Conservation (phyloP, 2,329 filamentous ascomycete species). For the Tympanopsis confertula region DNA sequence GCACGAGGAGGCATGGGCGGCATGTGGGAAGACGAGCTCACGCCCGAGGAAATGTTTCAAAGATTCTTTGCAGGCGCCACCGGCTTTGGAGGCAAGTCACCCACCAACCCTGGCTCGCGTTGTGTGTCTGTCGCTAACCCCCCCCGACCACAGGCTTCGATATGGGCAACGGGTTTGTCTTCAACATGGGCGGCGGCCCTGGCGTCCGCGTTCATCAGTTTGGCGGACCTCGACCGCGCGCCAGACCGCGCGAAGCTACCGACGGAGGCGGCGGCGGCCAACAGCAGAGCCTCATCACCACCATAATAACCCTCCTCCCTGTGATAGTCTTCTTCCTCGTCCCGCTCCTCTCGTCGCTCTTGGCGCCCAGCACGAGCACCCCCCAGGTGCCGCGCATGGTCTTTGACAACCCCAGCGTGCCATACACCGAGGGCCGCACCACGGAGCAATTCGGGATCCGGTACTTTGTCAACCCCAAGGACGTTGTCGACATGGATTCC, state of each 20-base stretch:
- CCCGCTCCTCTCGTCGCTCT: conserved; percentile 70
- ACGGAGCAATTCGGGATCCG: conserved; percentile 62
- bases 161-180: conserved; percentile 77
- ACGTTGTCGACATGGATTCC: conserved; percentile 59
- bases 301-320: conserved; percentile 68
- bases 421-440: conserved; percentile 62
- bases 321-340: conserved; percentile 82
- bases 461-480: conserved; percentile 75
- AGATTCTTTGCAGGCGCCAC: conserved; percentile 79
- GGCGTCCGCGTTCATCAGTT: conserved; percentile 94
- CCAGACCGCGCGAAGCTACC: conserved; percentile 59
- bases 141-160: conserved; percentile 42
- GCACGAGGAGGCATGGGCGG: conserved; percentile 37
- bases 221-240: conserved; percentile 65
- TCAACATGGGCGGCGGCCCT: conserved; percentile 85
- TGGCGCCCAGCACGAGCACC: conserved; percentile 41
- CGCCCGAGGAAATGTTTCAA: conserved; percentile 91
- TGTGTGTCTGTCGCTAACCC: conserved; percentile 4
- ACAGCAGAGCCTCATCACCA: conserved; percentile 37
- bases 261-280: conserved; percentile 35
- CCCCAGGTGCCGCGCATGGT: conserved; percentile 57
- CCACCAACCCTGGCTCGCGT: conserved; percentile 4
- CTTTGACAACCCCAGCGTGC: conserved; percentile 60
- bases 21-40: conserved; percentile 87
- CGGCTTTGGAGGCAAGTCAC: conserved; percentile 36